Evolutionary conservation across 768 basidiomycete genomes (phyloP), one percentile per base, ranked within the genome.

Genomic region (Serendipita indica): DNA sequence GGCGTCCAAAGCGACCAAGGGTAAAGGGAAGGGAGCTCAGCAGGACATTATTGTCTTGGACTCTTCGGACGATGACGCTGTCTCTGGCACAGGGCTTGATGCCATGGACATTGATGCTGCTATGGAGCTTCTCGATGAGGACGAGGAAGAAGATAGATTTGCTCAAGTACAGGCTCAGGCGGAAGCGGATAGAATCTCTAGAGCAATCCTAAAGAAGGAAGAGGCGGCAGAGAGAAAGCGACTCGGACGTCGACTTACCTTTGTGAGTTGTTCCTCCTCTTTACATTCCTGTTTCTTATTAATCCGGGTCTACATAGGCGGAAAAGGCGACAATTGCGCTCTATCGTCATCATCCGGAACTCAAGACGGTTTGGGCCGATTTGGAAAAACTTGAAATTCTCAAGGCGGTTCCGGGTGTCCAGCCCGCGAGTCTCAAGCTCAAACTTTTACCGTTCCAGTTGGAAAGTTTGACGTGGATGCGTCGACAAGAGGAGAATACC

Each of bases 401-500:
- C 59, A 71, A 75, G 30, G 89, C 91, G 1, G 71, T 78, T 56
- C 79, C 80, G 64, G 86, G 84, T 46, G 78, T 79, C 28, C 92
- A 93, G 60, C 93, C 96, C 1, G 73, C 72, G 1, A 82, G 82
- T n/a, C 73, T 98, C 61, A 94, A 90, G 68, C 77, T 89, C 54
- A 81, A 78, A 0, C 77, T 99, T 2, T 74, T 99, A 33, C 94
- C 93, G 0, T 99, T 98, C 78, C 96, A 99, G 69, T 81, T 79
- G 57, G 96, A 99, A 72, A 90, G 89, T 71, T 73, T 99, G 62
- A 84, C 75, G 65, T 99, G 96, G 96, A 94, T 99, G 90, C 79
- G 81, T 64, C 77, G 89, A 66, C 96, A 98, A 72, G 96, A 99
- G 69, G 73, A 82, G 58, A 78, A 86, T 4, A 28, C 16, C 4